Evolutionary conservation across 108 stramenopile genomes (phyloP).

Genomic region (Aureococcus anophagefferens): DNA sequence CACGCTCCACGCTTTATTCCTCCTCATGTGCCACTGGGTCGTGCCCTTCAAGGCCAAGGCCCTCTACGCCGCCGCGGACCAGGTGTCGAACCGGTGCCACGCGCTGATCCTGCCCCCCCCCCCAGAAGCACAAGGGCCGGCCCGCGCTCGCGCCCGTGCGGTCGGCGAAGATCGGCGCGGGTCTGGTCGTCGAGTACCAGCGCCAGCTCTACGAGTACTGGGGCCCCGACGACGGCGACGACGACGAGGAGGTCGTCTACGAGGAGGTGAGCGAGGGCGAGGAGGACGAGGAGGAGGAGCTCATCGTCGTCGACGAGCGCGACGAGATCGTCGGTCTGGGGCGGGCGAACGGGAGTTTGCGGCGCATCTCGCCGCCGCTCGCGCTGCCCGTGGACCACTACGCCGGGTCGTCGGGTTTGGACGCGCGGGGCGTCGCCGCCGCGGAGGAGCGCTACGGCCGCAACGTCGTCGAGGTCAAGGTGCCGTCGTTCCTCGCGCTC

Average conservation of each 20-base stretch:
- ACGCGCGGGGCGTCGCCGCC: constrained; percentile 36
- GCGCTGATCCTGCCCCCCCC: constrained; percentile 27
- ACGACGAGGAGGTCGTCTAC: not conserved
- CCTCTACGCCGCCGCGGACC: constrained; percentile 58
- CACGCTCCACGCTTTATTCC: constrained; percentile 68
- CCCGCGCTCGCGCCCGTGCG: constrained; percentile 31
- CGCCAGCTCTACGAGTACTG: constrained; percentile 11
- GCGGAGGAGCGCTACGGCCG: constrained; percentile 74
- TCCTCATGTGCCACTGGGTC: constrained; percentile 83
- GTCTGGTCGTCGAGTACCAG: constrained; percentile 5
- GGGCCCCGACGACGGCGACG: constrained; percentile 32
- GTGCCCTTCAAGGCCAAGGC: constrained; percentile 79
- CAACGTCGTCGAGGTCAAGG: constrained; percentile 70
- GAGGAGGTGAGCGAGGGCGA: not conserved
- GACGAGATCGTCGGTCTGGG: not conserved
- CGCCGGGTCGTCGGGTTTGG: not conserved
- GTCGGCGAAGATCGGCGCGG: constrained; percentile 54
- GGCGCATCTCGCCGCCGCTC: not conserved
- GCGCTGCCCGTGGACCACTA: not conserved
- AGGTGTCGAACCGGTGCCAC: constrained; percentile 24
- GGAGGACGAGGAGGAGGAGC: not conserved
- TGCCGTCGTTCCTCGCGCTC: constrained; percentile 78
- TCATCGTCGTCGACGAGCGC: not conserved
- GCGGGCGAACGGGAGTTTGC: not conserved
- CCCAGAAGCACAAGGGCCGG: constrained; percentile 20